Evolutionary conservation across 2,329 filamentous ascomycete genomes (phyloP).

Genomic region (Epichloe gansuensis): DNA sequence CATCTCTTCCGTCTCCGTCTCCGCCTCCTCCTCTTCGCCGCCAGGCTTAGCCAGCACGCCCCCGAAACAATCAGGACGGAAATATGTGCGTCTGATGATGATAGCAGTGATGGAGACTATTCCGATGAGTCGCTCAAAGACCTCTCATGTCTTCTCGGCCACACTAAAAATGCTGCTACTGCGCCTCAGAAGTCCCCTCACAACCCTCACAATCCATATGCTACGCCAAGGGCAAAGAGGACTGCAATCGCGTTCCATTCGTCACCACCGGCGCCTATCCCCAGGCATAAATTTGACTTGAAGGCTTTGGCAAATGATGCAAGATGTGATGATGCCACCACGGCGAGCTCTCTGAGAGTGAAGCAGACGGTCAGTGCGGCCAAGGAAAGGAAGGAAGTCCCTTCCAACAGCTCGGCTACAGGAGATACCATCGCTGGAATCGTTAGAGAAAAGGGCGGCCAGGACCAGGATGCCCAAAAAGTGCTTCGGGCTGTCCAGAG

Average conservation of each 20-base stretch:
- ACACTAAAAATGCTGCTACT: conserved; percentile 7
- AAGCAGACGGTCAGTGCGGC: conserved; percentile 21
- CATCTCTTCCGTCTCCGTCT: conserved; percentile 11
- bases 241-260: conserved; percentile 26
- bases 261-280: conserved; percentile 38
- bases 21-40: conserved; percentile 15
- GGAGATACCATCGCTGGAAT: conserved; percentile 16
- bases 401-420: neutral
- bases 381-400: conserved; percentile 5
- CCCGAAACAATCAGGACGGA: conserved; percentile 20
- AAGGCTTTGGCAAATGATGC: conserved; percentile 49
- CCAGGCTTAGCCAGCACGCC: conserved; percentile 16
- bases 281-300: conserved; percentile 52
- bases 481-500: conserved; percentile 38
- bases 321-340: conserved; percentile 44
- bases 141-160: conserved; percentile 25
- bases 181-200: conserved; percentile 2
- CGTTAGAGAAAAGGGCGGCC: conserved; percentile 25
- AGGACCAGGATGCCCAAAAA: conserved; percentile 32
- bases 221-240: conserved; percentile 37
- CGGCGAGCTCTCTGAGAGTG: conserved; percentile 39
- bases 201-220: conserved; percentile 15
- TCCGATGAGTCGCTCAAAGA: conserved; percentile 49
- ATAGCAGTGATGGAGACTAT: conserved; percentile 41
- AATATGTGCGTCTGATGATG: conserved; percentile 61